These are phyloP conservation scores for Vaccinium corymbosum DNA, from an alignment of 148 eudicot genomes.

Conservation along the genomic window DNA sequence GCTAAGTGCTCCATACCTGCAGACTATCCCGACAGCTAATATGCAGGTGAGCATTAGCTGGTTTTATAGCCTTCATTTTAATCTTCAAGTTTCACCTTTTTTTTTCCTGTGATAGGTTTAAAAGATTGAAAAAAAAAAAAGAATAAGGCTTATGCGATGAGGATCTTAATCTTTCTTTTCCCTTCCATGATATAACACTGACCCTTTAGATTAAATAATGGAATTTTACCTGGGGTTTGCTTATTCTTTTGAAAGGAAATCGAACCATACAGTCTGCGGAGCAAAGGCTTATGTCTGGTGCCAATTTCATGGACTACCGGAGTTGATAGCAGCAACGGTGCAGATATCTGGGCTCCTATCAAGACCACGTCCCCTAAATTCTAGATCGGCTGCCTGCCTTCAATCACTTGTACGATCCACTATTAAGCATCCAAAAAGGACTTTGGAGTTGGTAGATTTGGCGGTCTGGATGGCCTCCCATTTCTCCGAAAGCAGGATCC, in stretches of 20 bases:
- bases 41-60: conserved; percentile 45
- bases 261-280: conserved; percentile 50
- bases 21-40: conserved; percentile 30
- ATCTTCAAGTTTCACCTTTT: not conserved
- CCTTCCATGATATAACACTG: not conserved
- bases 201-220: not conserved
- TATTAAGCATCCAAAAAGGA: not conserved
- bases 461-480: not conserved
- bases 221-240: conserved; percentile 8
- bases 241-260: conserved; percentile 31
- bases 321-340: conserved; percentile 80
- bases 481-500: not conserved
- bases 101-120: not conserved
- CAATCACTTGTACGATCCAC: not conserved
- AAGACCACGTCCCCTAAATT: conserved; percentile 36
- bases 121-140: not conserved
- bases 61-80: not conserved
- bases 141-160: not conserved
- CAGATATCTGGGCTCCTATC: conserved; percentile 87
- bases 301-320: conserved; percentile 69
- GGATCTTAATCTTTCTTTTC: not conserved
- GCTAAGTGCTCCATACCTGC: conserved; percentile 83
- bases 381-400: conserved; percentile 7
- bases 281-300: conserved; percentile 79
- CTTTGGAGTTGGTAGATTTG: not conserved